phyloP scores from a whole-genome alignment of 2,329 filamentous ascomycete genomes.

The Knoxdaviesia proteae region DNA sequence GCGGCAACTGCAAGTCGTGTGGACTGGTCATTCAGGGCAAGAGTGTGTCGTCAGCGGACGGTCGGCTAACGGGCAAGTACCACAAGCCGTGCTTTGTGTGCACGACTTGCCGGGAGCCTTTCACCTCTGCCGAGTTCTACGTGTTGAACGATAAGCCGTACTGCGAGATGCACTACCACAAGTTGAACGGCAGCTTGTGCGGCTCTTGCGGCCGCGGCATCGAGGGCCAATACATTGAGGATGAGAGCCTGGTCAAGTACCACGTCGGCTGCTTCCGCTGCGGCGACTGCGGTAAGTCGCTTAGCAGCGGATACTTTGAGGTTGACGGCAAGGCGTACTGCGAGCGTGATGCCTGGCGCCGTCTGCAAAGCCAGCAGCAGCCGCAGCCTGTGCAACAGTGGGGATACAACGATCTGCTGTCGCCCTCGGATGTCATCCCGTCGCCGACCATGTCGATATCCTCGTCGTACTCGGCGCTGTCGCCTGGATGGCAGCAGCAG shows the following conservation, averaged over 20 bases:
- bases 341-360: conserved; percentile 59
- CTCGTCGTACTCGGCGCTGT: too few relatives aligned
- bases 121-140: conserved; percentile 79
- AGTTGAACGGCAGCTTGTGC: conserved; percentile 74
- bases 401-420: too few relatives aligned
- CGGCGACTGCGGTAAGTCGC: conserved; percentile 49
- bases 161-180: conserved; percentile 83
- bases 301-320: conserved; percentile 81
- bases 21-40: conserved; percentile 62
- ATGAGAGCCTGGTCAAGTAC: conserved; percentile 56
- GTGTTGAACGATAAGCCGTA: conserved; percentile 74
- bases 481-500: too few relatives aligned
- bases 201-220: conserved; percentile 64
- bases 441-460: too few relatives aligned
- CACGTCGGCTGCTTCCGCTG: conserved; percentile 79
- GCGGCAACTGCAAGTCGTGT: conserved; percentile 72
- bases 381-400: too few relatives aligned
- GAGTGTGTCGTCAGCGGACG: conserved; percentile 83
- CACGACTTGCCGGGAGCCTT: conserved; percentile 60
- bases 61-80: conserved; percentile 76
- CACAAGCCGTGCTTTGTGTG: conserved; percentile 93
- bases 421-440: too few relatives aligned
- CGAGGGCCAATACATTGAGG: conserved; percentile 83
- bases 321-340: conserved; percentile 64
- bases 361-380: conserved; percentile 7